phyloP scores from a whole-genome alignment of 129 eudicot genomes.

The Apium graveolens region DNA sequence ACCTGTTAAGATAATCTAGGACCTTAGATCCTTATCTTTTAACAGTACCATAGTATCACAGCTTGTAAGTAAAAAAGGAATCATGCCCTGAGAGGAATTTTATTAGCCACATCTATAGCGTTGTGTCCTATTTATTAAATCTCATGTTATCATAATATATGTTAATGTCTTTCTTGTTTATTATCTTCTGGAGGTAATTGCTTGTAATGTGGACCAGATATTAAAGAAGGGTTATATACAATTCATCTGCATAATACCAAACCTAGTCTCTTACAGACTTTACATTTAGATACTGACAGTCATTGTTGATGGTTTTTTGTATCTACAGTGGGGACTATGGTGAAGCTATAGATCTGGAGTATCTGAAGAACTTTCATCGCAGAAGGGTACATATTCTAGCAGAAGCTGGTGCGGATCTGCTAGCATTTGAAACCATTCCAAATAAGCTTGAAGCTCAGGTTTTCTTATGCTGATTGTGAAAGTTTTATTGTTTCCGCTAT shows the following conservation, averaged over 20 bases:
- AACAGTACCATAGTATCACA: background rate
- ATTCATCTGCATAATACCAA: background rate
- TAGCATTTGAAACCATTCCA: slow-evolving; percentile 94
- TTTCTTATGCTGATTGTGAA: background rate
- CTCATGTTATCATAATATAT: background rate
- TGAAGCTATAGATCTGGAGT: slow-evolving; percentile 65
- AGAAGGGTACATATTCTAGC: slow-evolving; percentile 86
- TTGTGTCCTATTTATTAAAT: background rate
- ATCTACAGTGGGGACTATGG: slow-evolving; percentile 87
- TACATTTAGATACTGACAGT: background rate
- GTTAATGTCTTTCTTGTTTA: background rate
- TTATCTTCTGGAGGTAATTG: background rate
- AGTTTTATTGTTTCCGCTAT: background rate
- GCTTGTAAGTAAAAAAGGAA: background rate
- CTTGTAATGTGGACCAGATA: slow-evolving; percentile 1
- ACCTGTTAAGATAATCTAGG: background rate
- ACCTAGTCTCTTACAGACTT: slow-evolving; percentile 6
- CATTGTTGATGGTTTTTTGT: background rate
- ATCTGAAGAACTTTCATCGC: slow-evolving; percentile 81
- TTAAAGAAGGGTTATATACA: background rate
- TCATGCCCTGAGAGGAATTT: background rate
- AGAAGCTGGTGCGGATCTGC: slow-evolving; percentile 85
- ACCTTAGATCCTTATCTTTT: background rate
- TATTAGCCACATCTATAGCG: background rate
- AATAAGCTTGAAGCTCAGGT: slow-evolving; percentile 97